Conservation (phyloP, 2,329 filamentous ascomycete species). For the Keithomyces neogunnii region DNA sequence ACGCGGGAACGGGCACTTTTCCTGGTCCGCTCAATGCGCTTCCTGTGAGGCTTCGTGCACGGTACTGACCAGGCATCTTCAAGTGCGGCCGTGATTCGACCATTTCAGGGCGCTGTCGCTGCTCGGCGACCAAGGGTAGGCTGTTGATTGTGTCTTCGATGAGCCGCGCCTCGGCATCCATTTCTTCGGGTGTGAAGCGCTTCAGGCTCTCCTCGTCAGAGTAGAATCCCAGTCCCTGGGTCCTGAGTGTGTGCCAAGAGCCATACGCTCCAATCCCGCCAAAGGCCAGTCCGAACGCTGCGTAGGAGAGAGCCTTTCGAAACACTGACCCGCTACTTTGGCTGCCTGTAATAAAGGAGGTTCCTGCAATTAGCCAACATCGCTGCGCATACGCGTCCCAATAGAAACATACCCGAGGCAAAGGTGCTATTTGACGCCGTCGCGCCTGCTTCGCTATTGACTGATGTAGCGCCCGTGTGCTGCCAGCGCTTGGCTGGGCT, state of each 20-base stretch:
- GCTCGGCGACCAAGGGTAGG: conserved; percentile 62
- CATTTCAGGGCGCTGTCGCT: conserved; percentile 60
- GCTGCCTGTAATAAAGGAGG: background rate
- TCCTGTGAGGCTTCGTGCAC: conserved; percentile 70
- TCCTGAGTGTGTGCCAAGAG: conserved; percentile 27
- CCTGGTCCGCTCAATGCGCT: conserved; percentile 69
- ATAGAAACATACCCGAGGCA: too few species aligned
- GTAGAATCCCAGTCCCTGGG: conserved; percentile 29
- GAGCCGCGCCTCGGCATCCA: conserved; percentile 42
- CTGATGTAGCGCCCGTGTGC: background rate
- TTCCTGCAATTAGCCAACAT: background rate
- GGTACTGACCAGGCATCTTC: conserved; percentile 67
- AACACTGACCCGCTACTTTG: background rate
- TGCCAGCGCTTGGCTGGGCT: background rate
- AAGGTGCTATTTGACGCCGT: background rate
- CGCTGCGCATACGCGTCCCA: background rate
- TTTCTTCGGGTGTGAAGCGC: conserved; percentile 46
- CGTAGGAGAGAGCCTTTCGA: conserved; percentile 16
- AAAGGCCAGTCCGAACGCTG: conserved; percentile 22
- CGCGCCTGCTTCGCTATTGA: background rate
- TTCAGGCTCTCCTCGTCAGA: conserved; percentile 63
- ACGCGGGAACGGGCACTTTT: conserved; percentile 72
- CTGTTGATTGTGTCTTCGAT: conserved; percentile 67
- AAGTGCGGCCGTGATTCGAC: conserved; percentile 77
- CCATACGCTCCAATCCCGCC: conserved; percentile 22